These are phyloP conservation scores for Fusarium coffeatum DNA, from an alignment of 2,329 filamentous ascomycete species.

Conservation along the genomic window DNA sequence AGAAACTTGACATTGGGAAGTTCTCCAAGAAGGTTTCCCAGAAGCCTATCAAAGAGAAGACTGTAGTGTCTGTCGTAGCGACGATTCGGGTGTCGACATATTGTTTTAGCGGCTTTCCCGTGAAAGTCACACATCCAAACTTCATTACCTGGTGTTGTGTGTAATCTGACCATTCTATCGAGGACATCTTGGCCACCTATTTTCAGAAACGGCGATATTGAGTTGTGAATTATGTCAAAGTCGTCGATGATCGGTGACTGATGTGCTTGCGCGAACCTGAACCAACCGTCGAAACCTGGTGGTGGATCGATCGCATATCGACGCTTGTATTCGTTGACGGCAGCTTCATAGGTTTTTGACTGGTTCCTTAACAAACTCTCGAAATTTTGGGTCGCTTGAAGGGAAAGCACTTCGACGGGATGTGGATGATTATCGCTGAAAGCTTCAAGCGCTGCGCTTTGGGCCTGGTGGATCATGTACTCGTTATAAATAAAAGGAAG, in stretches of 20 bases:
- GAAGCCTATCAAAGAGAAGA: constrained; percentile 48
- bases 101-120: constrained; percentile 41
- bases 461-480: constrained; percentile 35
- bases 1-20: constrained; percentile 57
- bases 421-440: constrained; percentile 42
- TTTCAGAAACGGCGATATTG: constrained; percentile 55
- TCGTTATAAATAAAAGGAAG: constrained; percentile 49
- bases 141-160: constrained; percentile 46
- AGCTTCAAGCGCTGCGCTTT: constrained; percentile 5
- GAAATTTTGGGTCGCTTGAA: constrained; percentile 48
- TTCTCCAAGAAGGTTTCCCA: constrained; percentile 39
- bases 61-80: constrained; percentile 51
- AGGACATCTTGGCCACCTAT: constrained; percentile 52
- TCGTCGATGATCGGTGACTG: constrained; percentile 62
- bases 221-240: constrained; percentile 58
- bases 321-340: constrained; percentile 55
- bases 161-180: constrained; percentile 44
- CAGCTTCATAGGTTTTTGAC: constrained; percentile 52
- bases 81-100: constrained; percentile 51
- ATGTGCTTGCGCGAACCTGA: constrained; percentile 53
- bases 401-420: constrained; percentile 52
- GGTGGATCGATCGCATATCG: constrained; percentile 59
- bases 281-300: constrained; percentile 60
- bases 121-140: constrained; percentile 54
- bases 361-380: constrained; percentile 50